phyloP scores from a whole-genome alignment of 768 basidiomycete genomes.

The Russula griseocarnosa region DNA sequence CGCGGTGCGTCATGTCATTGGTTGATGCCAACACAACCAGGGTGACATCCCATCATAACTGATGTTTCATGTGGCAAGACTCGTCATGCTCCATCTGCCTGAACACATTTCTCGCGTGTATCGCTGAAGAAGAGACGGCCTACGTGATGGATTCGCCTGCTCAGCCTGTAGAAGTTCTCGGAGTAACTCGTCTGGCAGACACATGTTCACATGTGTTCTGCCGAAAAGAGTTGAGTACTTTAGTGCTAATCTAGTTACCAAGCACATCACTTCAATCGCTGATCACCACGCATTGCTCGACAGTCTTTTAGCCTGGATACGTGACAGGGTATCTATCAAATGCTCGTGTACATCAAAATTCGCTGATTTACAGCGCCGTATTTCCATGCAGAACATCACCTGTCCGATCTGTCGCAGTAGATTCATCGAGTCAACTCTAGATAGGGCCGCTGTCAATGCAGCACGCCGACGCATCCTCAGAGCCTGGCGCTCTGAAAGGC shows the following conservation, averaged over 20 bases:
- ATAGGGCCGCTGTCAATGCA: background rate
- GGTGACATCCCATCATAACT: background rate
- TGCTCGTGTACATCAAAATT: background rate
- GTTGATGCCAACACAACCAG: background rate
- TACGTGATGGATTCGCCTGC: slow-evolving; percentile 76
- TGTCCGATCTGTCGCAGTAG: slow-evolving; percentile 62
- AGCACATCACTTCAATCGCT: slow-evolving; percentile 9
- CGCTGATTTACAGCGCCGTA: slow-evolving; percentile 9
- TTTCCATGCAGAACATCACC: slow-evolving; percentile 47
- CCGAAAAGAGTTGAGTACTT: slow-evolving; percentile 61
- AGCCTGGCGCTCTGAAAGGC: slow-evolving; percentile 6
- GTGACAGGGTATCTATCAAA: slow-evolving; percentile 20
- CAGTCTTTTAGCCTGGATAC: slow-evolving; percentile 28
- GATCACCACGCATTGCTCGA: background rate
- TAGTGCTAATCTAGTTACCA: slow-evolving; percentile 2
- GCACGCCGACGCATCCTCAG: slow-evolving; percentile 14
- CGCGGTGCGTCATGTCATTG: slow-evolving; percentile 38
- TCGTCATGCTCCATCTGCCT: slow-evolving; percentile 73
- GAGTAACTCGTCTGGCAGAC: slow-evolving; percentile 55
- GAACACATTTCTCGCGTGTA: slow-evolving; percentile 58
- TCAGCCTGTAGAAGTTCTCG: slow-evolving; percentile 61
- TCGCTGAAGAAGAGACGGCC: slow-evolving; percentile 74
- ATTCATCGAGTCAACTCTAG: slow-evolving; percentile 34
- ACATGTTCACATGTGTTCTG: slow-evolving; percentile 66
- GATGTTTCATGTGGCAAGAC: slow-evolving; percentile 42